Evolutionary conservation across 177 flowering plant species (phyloP), one percentile per base, ranked within the genome.

Genomic region (Vitis hybrid): DNA sequence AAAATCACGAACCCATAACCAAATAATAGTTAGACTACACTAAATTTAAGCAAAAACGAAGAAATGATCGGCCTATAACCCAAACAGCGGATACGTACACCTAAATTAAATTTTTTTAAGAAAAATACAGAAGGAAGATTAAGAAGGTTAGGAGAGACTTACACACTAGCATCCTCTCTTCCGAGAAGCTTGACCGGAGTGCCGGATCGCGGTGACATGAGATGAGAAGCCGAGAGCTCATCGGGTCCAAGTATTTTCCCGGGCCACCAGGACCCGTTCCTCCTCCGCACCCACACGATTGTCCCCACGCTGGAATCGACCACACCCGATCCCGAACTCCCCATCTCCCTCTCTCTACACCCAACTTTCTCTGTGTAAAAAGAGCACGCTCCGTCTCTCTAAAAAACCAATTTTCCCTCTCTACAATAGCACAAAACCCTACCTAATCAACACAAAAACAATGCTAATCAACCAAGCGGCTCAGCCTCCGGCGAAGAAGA

Each of bases 181-280:
- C 99, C 98, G 14, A 95, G 93, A 68, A 93, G 96, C 83, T 95
- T 93, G 64, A 95, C 98, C 6, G 99, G 99, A 66, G 99, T 95
- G 23, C 99, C 99, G 1, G 97, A 80, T 70, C 97, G 82, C 11
- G 97, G 98, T 1, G 97, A 91, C 79, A 85, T 85, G 59, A 93
- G 76, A 80, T 84, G 92, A 69, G 90, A 79, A 12, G 86, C 84
- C 0, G 92, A 78, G 2, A 91, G 85, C 73, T 95, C 97, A n/a
- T 93, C 86, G 2, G 86, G 72, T 1, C 91, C 95, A 11, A 95
- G 78, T 71, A 95, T 95, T 77, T 85, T 84, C 18, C 99, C 99
- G 4, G 99, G 99, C 99, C 99, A 95, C 99, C 99, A 95, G 15
- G 99, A 93, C 62, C 99, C 99, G 69, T 95, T 95, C 79, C 99